These are phyloP conservation scores for Salix purpurea DNA, from an alignment of 345 rosid genomes.

Conservation along the genomic window DNA sequence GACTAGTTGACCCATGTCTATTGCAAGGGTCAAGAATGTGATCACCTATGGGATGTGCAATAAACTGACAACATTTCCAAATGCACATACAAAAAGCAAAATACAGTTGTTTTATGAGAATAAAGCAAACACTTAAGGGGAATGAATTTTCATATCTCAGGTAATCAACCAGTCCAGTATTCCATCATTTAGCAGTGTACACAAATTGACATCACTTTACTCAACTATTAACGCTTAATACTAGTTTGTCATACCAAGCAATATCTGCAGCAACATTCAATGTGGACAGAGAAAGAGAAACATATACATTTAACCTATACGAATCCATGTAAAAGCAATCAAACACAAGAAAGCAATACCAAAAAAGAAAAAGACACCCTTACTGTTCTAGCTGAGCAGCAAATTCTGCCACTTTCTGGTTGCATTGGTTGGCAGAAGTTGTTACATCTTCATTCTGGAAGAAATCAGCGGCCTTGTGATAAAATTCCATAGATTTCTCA, in stretches of 20 bases:
- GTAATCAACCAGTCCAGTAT: background rate
- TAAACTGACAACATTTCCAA: background rate
- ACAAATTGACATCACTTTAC: background rate
- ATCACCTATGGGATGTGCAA: background rate
- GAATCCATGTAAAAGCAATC: background rate
- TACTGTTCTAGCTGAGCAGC: conserved; percentile 92
- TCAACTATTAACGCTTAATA: background rate
- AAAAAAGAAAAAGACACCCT: conserved; percentile 22
- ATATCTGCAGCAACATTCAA: background rate
- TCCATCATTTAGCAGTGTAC: background rate
- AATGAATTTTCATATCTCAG: background rate
- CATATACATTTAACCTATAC: background rate
- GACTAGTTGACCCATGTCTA: background rate
- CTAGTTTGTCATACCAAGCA: background rate
- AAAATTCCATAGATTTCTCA: conserved; percentile 25
- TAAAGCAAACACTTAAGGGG: background rate
- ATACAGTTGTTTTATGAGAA: background rate
- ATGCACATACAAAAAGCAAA: background rate
- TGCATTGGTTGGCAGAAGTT: conserved; percentile 97
- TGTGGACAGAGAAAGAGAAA: background rate
- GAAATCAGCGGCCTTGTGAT: conserved; percentile 31
- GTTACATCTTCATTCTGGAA: conserved; percentile 55
- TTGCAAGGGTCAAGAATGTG: background rate
- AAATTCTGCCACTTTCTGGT: conserved; percentile 91
- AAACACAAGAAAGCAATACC: background rate